Conservation (phyloP, 2,329 filamentous ascomycete species). For the Diplodia sapinea region DNA sequence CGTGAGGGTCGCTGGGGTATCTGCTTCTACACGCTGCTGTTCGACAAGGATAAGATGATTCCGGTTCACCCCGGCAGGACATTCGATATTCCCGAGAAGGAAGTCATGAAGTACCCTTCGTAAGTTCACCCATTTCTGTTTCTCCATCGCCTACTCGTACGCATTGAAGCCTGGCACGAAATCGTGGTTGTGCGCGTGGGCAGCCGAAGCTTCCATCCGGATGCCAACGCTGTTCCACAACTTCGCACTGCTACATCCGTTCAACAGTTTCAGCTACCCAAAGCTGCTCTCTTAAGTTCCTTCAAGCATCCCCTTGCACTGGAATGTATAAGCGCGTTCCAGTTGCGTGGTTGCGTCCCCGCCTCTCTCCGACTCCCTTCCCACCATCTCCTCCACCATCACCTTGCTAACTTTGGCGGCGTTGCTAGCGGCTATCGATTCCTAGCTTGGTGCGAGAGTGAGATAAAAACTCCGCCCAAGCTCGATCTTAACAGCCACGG, state of each 20-base stretch:
- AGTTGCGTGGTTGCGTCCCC: not conserved
- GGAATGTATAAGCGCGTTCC: not conserved
- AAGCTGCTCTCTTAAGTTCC: not conserved
- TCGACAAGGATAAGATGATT: constrained; percentile 46
- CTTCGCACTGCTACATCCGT: too few relatives aligned
- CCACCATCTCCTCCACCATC: not conserved
- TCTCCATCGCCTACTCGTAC: too few relatives aligned
- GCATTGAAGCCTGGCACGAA: too few relatives aligned
- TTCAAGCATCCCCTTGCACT: not conserved
- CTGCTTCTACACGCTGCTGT: constrained; percentile 38
- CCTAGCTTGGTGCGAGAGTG: constrained; percentile 32
- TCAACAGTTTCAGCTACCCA: too few relatives aligned
- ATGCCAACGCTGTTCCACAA: too few relatives aligned
- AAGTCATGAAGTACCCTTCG: constrained; percentile 32
- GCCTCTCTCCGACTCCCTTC: too few relatives aligned
- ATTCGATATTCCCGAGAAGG: constrained; percentile 33
- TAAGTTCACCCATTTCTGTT: not conserved
- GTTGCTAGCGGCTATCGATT: constrained; percentile 32
- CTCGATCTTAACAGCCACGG: constrained; percentile 33
- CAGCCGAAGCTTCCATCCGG: too few relatives aligned
- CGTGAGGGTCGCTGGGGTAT: constrained; percentile 33
- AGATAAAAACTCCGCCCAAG: constrained; percentile 32
- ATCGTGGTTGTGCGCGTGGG: not conserved
- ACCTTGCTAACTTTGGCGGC: not conserved
- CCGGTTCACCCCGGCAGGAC: constrained; percentile 30